Conservation (phyloP, 495 filamentous ascomycete species). For the Chaetomium fimeti region DNA sequence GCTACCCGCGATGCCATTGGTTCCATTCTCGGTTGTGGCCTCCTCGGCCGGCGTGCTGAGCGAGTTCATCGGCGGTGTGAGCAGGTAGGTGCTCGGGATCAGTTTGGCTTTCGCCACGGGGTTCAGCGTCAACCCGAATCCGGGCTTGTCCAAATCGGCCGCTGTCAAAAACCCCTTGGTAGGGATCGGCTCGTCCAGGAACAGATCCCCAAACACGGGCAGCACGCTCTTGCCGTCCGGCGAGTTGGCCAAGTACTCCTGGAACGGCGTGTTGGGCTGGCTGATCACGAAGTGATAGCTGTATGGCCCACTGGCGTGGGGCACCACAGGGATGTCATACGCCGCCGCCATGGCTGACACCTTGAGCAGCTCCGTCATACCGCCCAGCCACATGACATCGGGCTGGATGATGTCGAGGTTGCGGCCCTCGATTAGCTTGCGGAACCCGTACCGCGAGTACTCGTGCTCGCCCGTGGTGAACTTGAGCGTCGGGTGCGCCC, state of each 20-base stretch:
- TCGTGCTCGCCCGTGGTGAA: slow-evolving; percentile 96
- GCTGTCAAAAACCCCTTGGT: slow-evolving; percentile 75
- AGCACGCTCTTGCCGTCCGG: slow-evolving; percentile 82
- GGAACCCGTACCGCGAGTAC: slow-evolving; percentile 88
- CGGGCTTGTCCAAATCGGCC: slow-evolving; percentile 78
- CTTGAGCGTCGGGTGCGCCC: slow-evolving; percentile 82
- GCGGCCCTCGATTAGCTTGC: slow-evolving; percentile 86
- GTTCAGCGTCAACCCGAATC: slow-evolving; percentile 85
- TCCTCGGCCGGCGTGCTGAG: slow-evolving; percentile 46
- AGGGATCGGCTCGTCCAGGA: slow-evolving; percentile 87
- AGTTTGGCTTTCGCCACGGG: slow-evolving; percentile 66
- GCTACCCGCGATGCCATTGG: slow-evolving; percentile 23
- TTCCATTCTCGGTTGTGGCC: slow-evolving; percentile 11
- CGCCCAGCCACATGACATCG: slow-evolving; percentile 95
- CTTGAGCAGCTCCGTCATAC: slow-evolving; percentile 87
- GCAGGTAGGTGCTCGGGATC: slow-evolving; percentile 66
- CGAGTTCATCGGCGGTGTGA: slow-evolving; percentile 66
- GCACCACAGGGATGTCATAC: slow-evolving; percentile 92
- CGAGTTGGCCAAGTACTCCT: slow-evolving; percentile 91
- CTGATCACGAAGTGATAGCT: slow-evolving; percentile 93
- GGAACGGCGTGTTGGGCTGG: slow-evolving; percentile 86
- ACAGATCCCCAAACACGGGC: slow-evolving; percentile 89
- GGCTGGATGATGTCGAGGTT: slow-evolving; percentile 92
- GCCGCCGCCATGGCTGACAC: slow-evolving; percentile 84
- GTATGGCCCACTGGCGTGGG: slow-evolving; percentile 87